Evolutionary conservation across 208 protist genomes (phyloP), one percentile per base, ranked within the genome.

Genomic region (Angomonas ambiguus): DNA sequence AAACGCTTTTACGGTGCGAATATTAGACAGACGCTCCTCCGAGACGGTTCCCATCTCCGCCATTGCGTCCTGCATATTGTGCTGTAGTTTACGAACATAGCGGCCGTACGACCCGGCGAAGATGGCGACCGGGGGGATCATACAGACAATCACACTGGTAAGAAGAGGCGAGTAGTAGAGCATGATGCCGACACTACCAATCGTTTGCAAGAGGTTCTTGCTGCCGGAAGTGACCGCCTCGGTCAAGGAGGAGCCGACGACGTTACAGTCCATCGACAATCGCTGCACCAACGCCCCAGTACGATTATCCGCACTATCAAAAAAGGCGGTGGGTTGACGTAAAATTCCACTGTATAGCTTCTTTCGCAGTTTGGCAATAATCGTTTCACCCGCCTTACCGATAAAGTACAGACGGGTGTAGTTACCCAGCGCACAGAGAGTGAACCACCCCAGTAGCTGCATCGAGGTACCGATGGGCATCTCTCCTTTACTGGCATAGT

Each of bases 241-340:
- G 18, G 91, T 94, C 6, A 96, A 72, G 1, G 84, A 88, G 57
- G 73, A 76, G 45, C 87, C 91, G 33, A 96, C 83, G 0, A 91
- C 82, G 71, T 91, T 92, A 76, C 87, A 94, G 76, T 94, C 88
- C 83, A 91, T 91, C 1, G 88, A 82, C n/a, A 96, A 76, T 0
- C 88, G 88, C 77, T 91, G 79, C 65, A 88, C 78, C 35, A 94
- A 62, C 27, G 86, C 81, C 18, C 86, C 87, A 49, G 85, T 91
- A 41, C 83, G 76, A 65, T 92, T 94, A 33, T 81, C 87, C 16
- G 82, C 57, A 2, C 73, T 76, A 65, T 96, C 91, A 71, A 93
- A 96, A 61, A 96, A 94, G 10, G 79, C 72, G 2, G 77, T 78
- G 0, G 83, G 83, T 68, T 94, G 87, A 18, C 65, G 56, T 45